Percentiles rank a stretch among this genome's conserved stretches.
Evolutionary conservation across 1,284 basidiomycete genomes (phyloP).

Genomic region (Grifola frondosa): DNA sequence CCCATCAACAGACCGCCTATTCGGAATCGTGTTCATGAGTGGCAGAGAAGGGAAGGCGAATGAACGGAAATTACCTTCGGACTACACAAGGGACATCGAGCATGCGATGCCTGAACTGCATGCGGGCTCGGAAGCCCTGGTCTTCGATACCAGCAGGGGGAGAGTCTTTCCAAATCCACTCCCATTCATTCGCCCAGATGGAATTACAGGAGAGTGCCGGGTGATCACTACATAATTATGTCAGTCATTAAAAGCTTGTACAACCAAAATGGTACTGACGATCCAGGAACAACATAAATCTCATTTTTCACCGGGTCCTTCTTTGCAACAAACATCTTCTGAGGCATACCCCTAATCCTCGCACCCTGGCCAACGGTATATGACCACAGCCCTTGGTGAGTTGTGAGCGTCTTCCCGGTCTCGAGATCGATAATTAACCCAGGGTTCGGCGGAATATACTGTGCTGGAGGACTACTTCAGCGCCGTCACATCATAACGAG

Average conservation of each 20-base stretch:
- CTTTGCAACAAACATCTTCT: constrained; percentile 73
- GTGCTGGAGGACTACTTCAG: constrained; percentile 45
- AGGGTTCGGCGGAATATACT: constrained; percentile 72
- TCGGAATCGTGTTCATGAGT: constrained; percentile 5
- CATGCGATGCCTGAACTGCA: constrained; percentile 79
- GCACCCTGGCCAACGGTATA: constrained; percentile 87
- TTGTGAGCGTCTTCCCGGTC: constrained; percentile 54
- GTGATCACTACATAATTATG: constrained; percentile 49
- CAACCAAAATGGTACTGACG: constrained; percentile 45
- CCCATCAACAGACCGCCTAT: constrained; percentile 6
- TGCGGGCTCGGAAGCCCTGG: constrained; percentile 47
- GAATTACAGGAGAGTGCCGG: constrained; percentile 55
- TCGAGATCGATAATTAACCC: constrained; percentile 66
- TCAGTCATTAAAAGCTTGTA: constrained; percentile 1
- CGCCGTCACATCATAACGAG: constrained; percentile 11
- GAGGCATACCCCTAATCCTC: constrained; percentile 59
- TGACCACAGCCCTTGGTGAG: constrained; percentile 82
- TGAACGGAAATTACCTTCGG: constrained; percentile 25
- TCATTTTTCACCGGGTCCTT: constrained; percentile 67
- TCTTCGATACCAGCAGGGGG: constrained; percentile 48
- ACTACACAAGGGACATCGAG: constrained; percentile 49
- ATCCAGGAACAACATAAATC: constrained; percentile 75
- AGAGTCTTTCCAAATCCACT: constrained; percentile 74
- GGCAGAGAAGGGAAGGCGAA: not conserved
- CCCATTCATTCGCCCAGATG: constrained; percentile 53